Percentiles rank a stretch among this genome's conserved stretches.
Conservation (phyloP, 2,329 filamentous ascomycete genomes). For the Apiospora saccharicola region DNA sequence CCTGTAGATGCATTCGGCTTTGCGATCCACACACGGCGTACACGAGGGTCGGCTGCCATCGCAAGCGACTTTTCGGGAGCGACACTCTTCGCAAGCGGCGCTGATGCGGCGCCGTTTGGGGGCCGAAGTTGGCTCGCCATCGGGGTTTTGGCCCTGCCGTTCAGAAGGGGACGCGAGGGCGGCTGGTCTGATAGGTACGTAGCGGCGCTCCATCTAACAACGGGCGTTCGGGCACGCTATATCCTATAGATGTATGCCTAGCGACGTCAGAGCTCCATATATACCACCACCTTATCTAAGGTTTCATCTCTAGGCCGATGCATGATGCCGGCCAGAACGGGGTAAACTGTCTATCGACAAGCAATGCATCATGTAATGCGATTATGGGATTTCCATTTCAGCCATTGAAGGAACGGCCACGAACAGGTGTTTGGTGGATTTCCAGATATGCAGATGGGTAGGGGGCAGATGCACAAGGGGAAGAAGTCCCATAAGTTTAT, state of each 20-base stretch:
- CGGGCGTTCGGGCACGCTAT: neutral
- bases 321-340: neutral
- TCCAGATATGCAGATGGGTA: neutral
- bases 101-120: constrained; percentile 4
- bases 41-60: neutral
- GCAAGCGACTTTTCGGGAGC: constrained; percentile 5
- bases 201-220: constrained; percentile 17
- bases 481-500: neutral
- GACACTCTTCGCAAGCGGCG: constrained; percentile 15
- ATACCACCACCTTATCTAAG: neutral
- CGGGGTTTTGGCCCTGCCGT: constrained; percentile 1
- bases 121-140: neutral
- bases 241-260: neutral
- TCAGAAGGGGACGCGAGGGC: neutral
- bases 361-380: neutral
- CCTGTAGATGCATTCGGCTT: constrained; percentile 14
- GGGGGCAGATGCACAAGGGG: neutral
- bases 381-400: neutral
- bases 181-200: constrained; percentile 15
- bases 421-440: neutral
- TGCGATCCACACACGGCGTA: constrained; percentile 13
- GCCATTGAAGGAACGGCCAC: neutral
- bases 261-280: constrained; percentile 19
- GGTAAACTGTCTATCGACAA: neutral
- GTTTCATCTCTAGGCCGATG: neutral